Percentiles rank a stretch among this genome's conserved stretches.
These are phyloP conservation scores for Stramenopiles sp. DNA, from an alignment of 352 stramenopile genomes.

Conservation along the genomic window DNA sequence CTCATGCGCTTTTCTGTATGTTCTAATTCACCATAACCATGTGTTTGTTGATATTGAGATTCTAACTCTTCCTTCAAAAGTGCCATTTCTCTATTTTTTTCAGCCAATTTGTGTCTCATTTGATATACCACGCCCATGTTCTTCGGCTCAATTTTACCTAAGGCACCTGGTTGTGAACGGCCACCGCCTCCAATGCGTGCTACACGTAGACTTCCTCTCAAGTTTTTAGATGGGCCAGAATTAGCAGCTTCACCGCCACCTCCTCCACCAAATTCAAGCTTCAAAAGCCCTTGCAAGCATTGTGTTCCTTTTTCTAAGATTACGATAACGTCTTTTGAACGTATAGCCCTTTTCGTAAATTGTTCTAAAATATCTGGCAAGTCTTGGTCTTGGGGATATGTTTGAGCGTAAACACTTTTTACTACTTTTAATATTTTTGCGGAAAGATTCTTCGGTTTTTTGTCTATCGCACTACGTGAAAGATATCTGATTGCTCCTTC, in stretches of 20 bases:
- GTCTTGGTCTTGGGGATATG: not conserved
- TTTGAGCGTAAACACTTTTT: not conserved
- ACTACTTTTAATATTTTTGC: not conserved
- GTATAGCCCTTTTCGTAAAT: too few species aligned
- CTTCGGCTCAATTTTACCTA: not conserved
- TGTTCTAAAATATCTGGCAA: not conserved
- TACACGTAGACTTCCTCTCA: not conserved
- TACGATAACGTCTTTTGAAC: not conserved
- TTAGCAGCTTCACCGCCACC: not conserved
- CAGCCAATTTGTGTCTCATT: not conserved
- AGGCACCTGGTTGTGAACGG: not conserved
- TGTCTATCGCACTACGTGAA: not conserved
- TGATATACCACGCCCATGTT: not conserved
- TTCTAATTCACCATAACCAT: not conserved
- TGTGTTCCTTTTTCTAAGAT: not conserved
- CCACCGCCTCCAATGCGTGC: not conserved
- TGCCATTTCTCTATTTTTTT: not conserved
- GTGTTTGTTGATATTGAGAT: not conserved
- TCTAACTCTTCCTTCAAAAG: not conserved
- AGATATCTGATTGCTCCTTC: not conserved
- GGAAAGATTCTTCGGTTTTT: not conserved
- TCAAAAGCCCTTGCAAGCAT: not conserved
- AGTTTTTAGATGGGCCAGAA: not conserved
- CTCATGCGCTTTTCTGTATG: not conserved
- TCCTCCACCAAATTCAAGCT: not conserved